Evolutionary conservation across 768 basidiomycete species (phyloP).

Genomic region (Mycena vitilis): DNA sequence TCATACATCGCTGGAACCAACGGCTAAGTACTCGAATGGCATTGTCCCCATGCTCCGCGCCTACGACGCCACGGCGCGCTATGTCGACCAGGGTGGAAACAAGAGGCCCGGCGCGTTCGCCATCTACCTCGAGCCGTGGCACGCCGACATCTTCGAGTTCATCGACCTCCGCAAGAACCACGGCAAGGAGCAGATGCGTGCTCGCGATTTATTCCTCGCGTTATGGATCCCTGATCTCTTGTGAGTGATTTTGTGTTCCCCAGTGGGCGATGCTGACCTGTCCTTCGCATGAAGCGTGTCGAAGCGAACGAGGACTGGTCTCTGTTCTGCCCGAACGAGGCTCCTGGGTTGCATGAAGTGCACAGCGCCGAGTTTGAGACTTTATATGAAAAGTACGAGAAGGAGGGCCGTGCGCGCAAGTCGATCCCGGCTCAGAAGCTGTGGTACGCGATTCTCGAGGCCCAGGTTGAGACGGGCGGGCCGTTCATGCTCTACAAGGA

Average conservation of each 20-base stretch:
- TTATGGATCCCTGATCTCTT: conserved; percentile 99
- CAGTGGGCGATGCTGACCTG: not conserved
- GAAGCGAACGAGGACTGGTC: conserved; percentile 93
- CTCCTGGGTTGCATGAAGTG: conserved; percentile 89
- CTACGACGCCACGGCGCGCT: conserved; percentile 97
- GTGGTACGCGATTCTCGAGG: conserved; percentile 97
- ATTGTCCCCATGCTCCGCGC: conserved; percentile 99
- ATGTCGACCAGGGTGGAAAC: conserved; percentile 99
- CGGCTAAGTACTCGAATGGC: conserved; percentile 98
- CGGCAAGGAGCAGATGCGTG: conserved; percentile 97
- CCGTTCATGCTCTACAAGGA: conserved; percentile 99
- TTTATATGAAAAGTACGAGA: conserved; percentile 89
- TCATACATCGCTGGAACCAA: conserved; percentile 99
- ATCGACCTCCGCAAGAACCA: conserved; percentile 98
- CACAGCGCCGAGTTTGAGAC: conserved; percentile 91
- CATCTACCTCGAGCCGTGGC: conserved; percentile 99
- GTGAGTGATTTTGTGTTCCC: conserved; percentile 56
- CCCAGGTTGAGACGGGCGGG: conserved; percentile 97
- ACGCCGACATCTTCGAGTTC: conserved; percentile 98
- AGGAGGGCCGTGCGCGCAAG: conserved; percentile 88
- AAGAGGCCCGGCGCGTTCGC: conserved; percentile 99
- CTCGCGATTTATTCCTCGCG: conserved; percentile 97
- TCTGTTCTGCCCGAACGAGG: conserved; percentile 97
- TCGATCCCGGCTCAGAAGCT: conserved; percentile 94
- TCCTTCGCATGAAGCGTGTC: conserved; percentile 92